These are phyloP conservation scores for Hymenoscyphus repandus DNA, from an alignment of 2,329 filamentous ascomycete genomes.

Conservation along the genomic window DNA sequence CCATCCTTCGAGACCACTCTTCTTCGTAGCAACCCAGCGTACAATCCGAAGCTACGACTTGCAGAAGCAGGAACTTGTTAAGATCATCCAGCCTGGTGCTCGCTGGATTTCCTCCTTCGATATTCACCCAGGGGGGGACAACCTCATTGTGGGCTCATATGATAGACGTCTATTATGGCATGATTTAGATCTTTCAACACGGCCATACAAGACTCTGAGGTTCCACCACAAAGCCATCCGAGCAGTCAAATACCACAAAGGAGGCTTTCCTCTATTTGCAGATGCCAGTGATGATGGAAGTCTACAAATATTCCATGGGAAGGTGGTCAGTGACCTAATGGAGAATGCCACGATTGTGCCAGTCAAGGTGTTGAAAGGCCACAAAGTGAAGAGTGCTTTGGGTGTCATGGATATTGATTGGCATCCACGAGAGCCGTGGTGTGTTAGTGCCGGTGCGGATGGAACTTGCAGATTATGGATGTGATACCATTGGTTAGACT, in stretches of 20 bases:
- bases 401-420: conserved; percentile 93
- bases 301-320: conserved; percentile 93
- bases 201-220: conserved; percentile 92
- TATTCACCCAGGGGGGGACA: conserved; percentile 88
- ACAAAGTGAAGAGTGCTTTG: conserved; percentile 78
- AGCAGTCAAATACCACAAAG: conserved; percentile 79
- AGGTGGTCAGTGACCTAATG: conserved; percentile 90
- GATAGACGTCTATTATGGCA: conserved; percentile 94
- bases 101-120: conserved; percentile 94
- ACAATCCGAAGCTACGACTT: conserved; percentile 92
- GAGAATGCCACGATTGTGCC: conserved; percentile 96
- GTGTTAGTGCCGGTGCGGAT: conserved; percentile 89
- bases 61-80: conserved; percentile 83
- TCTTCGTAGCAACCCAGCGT: conserved; percentile 94
- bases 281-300: conserved; percentile 94
- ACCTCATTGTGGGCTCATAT: conserved; percentile 90
- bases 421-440: conserved; percentile 93
- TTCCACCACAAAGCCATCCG: conserved; percentile 93
- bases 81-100: conserved; percentile 88
- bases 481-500: conserved; percentile 33
- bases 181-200: conserved; percentile 83
- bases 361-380: conserved; percentile 86
- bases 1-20: conserved; percentile 85
- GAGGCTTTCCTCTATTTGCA: conserved; percentile 77
- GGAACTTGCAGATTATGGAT: conserved; percentile 89